Conservation (phyloP, 495 filamentous ascomycete genomes). For the Neurospora sp. region DNA sequence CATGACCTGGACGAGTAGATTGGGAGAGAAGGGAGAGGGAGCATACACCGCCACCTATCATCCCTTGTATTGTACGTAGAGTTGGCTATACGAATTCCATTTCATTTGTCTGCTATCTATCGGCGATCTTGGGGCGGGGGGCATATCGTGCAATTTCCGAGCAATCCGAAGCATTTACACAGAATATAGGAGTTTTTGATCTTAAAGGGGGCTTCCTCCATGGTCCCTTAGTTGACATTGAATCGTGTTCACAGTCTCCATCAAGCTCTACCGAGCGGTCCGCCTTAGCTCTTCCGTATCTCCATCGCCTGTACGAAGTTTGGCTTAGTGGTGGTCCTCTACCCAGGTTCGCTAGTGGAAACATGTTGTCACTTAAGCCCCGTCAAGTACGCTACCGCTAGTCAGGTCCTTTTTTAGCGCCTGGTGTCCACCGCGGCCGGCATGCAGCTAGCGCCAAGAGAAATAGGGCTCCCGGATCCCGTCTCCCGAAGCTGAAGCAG, state of each 20-base stretch:
- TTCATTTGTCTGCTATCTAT: not conserved
- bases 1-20: slow-evolving; percentile 1
- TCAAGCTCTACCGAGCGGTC: not conserved
- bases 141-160: not conserved
- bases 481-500: not conserved
- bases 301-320: not conserved
- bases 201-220: not conserved
- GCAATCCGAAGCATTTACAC: not conserved
- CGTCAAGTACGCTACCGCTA: not conserved
- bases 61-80: not conserved
- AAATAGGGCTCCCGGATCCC: not conserved
- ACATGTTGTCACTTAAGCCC: not conserved
- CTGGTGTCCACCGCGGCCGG: not conserved
- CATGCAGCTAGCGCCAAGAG: not conserved
- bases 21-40: not conserved
- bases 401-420: not conserved
- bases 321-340: not conserved
- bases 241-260: not conserved
- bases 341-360: not conserved
- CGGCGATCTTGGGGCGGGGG: not conserved
- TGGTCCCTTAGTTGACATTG: not conserved
- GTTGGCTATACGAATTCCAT: not conserved
- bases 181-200: not conserved
- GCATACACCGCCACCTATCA: not conserved
- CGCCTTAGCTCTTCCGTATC: not conserved